A percentile compares a stretch with the other conserved stretches of the same genome.
These are phyloP conservation scores for Lodderomyces margitis DNA, from an alignment of 1,139 yeast genomes.

Conservation along the genomic window DNA sequence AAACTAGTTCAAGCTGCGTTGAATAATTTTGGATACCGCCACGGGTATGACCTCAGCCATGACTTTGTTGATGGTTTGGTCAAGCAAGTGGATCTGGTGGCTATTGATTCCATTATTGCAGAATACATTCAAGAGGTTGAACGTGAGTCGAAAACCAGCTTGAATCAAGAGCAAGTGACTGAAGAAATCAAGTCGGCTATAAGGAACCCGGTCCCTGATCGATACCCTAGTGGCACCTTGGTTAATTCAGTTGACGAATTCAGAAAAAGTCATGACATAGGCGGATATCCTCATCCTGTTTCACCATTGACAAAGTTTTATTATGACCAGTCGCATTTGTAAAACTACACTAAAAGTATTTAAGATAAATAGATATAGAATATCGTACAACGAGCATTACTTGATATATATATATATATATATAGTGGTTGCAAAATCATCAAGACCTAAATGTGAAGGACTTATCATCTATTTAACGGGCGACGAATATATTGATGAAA, in stretches of 20 bases:
- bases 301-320: slow-evolving; percentile 31
- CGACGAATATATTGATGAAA: too few relatives aligned
- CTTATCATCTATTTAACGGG: too few relatives aligned
- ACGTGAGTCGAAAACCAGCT: slow-evolving; percentile 2
- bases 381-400: neutral
- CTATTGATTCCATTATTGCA: slow-evolving; percentile 18
- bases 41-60: slow-evolving; percentile 24
- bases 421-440: too few relatives aligned
- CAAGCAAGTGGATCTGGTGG: slow-evolving; percentile 15
- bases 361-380: neutral
- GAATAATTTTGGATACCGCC: slow-evolving; percentile 25
- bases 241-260: slow-evolving; percentile 23
- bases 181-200: slow-evolving; percentile 17
- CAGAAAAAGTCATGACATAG: slow-evolving; percentile 22
- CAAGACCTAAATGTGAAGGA: too few relatives aligned
- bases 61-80: slow-evolving; percentile 28
- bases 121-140: slow-evolving; percentile 12
- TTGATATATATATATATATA: neutral
- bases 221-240: slow-evolving; percentile 28
- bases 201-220: slow-evolving; percentile 24
- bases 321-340: slow-evolving; percentile 32
- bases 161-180: slow-evolving; percentile 9
- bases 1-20: slow-evolving; percentile 29
- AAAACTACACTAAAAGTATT: too few relatives aligned
- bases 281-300: slow-evolving; percentile 34